These are phyloP conservation scores for Scolecobasidium constrictum DNA, from an alignment of 2,329 filamentous ascomycete species.

Conservation along the genomic window DNA sequence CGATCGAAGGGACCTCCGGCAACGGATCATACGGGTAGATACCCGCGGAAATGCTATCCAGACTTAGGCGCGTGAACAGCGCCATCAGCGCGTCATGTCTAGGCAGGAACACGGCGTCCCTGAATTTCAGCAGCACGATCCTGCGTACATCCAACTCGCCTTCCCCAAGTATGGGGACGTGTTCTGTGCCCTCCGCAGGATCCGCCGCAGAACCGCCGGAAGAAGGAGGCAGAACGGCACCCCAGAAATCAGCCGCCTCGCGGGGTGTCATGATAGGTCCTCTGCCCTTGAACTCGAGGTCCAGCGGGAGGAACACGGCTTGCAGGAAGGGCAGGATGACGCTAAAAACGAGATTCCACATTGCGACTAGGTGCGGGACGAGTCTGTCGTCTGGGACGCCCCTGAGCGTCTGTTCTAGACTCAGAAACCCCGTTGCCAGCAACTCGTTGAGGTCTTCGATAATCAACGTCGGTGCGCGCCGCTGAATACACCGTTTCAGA, in stretches of 20 bases:
- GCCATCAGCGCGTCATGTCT: slow-evolving; percentile 81
- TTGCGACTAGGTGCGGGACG: slow-evolving; percentile 81
- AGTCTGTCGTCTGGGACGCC: slow-evolving; percentile 73
- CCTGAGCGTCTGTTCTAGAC: slow-evolving; percentile 72
- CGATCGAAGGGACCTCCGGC: slow-evolving; percentile 12
- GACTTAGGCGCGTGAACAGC: slow-evolving; percentile 78
- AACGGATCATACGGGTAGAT: slow-evolving; percentile 15
- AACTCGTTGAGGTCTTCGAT: slow-evolving; percentile 69
- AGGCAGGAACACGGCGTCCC: slow-evolving; percentile 79
- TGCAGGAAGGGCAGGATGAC: slow-evolving; percentile 87
- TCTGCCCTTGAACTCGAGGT: slow-evolving; percentile 81
- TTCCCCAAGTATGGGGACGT: slow-evolving; percentile 37
- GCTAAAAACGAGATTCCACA: slow-evolving; percentile 91
- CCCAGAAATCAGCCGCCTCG: slow-evolving; percentile 86
- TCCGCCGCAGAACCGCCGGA: slow-evolving; percentile 13
- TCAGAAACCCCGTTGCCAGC: slow-evolving; percentile 70
- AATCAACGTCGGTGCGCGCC: slow-evolving; percentile 57
- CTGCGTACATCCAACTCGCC: slow-evolving; percentile 80
- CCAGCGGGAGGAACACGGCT: slow-evolving; percentile 84
- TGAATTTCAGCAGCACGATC: slow-evolving; percentile 76
- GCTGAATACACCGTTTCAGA: slow-evolving; percentile 66
- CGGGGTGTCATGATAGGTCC: slow-evolving; percentile 68
- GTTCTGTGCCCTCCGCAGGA: slow-evolving; percentile 13
- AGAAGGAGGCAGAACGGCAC: slow-evolving; percentile 49
- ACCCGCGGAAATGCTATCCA: slow-evolving; percentile 56